Evolutionary conservation across 768 basidiomycete species (phyloP).

Genomic region (Boletus tylopilopsis): DNA sequence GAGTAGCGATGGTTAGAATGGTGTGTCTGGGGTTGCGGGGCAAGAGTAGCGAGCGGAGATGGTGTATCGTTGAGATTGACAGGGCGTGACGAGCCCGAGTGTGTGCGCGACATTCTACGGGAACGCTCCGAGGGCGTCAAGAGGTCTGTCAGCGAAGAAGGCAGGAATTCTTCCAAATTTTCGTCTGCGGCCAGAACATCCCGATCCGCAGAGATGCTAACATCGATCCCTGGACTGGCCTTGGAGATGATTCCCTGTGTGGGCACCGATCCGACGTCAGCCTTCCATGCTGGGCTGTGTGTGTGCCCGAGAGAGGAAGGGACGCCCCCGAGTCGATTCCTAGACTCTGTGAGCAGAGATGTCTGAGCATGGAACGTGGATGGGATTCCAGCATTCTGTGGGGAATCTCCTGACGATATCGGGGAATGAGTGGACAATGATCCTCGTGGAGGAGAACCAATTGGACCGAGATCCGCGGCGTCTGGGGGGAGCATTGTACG

Average conservation of each 20-base stretch:
- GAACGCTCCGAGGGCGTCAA: slow-evolving; percentile 86
- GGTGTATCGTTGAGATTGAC: slow-evolving; percentile 19
- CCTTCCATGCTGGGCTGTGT: slow-evolving; percentile 25
- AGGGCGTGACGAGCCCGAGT: slow-evolving; percentile 38
- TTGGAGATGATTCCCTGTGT: slow-evolving; percentile 3
- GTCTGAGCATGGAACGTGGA: slow-evolving; percentile 81
- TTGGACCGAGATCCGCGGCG: slow-evolving; percentile 69
- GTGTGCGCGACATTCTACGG: slow-evolving; percentile 77
- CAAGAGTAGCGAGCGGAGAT: slow-evolving; percentile 16
- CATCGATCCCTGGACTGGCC: slow-evolving; percentile 12
- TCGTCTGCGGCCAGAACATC: slow-evolving; percentile 47
- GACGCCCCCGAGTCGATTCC: slow-evolving; percentile 41
- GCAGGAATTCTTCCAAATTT: slow-evolving; percentile 86
- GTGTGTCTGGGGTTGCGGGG: slow-evolving; percentile 18
- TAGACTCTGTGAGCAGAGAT: slow-evolving; percentile 35
- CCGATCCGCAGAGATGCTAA: slow-evolving; percentile 37
- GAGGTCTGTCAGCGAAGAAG: slow-evolving; percentile 83
- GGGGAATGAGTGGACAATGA: slow-evolving; percentile 54
- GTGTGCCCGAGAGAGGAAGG: slow-evolving; percentile 58
- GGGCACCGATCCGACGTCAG: slow-evolving; percentile 24
- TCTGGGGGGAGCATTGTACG: slow-evolving; percentile 35
- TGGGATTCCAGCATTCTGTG: slow-evolving; percentile 41
- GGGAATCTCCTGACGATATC: slow-evolving; percentile 31
- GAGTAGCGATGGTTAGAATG: slow-evolving; percentile 64
- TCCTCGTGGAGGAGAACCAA: slow-evolving; percentile 70